Base-by-base conservation (phyloP, 306 rosid genomes). In the Medicago truncatula region DNA sequence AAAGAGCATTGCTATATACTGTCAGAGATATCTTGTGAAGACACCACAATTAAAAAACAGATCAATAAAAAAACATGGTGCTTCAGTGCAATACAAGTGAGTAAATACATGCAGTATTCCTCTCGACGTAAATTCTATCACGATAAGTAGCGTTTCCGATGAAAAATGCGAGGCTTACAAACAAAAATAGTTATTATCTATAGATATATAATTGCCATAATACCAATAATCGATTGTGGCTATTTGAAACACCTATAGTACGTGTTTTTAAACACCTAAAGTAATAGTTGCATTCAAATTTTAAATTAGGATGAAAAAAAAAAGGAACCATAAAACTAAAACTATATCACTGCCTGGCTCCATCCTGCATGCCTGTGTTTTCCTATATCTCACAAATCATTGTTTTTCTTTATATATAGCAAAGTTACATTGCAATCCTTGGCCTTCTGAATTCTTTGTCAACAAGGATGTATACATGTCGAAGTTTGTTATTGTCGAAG, bases 251-350 rank as follows among this genome's bases (percentile, higher is more conserved):
- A 52, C 18, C 21, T 5, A 52, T 52, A 7, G 11, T 16, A 52
- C 3, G 58, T 16, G 18, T 16, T 16, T 52, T 52, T 52, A 28
- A 28, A 28, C 23, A 16, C 23, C 12, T 52, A 16, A 16, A 52
- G 58, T 16, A 52, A n/a, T 16, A 52, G 16, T 16, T 52, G 23
- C 58, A 52, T 46, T 46, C 11, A 52, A 52, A n/a, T 52, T 52
- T n/a, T 5, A 50, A 50, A 52, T 16, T 52, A 52, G 16, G 23
- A 52, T 9, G 8, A 7, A 6, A 52, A 52, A 52, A n/a, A 52
- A 16, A 59, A 54, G 28, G 60, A 57, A 57, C 63, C 65, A 59
- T 25, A 59, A 59, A 59, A 59, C 65, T 59, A 59, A 12, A 59
- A 6, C 64, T 23, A 59, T 23, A 59, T 23, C 39, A 25, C 18